Evolutionary conservation across 345 rosid genomes (phyloP).

Genomic region (Gossypium herbaceum): DNA sequence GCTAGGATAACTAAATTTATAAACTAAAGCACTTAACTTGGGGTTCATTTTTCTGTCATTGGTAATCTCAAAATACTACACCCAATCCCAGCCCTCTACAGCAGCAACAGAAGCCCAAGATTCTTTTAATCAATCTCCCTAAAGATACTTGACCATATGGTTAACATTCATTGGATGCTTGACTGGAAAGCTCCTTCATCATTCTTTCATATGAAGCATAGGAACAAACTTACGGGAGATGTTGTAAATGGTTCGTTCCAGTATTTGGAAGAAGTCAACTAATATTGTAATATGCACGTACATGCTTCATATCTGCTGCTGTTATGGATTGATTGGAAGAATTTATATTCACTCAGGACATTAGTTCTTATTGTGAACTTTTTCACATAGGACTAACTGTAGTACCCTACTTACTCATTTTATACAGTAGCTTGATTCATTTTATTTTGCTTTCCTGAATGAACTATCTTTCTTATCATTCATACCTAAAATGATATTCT

Average conservation of each 20-base stretch:
- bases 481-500: neutral
- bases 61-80: neutral
- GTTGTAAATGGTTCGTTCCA: neutral
- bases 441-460: neutral
- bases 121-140: neutral
- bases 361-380: conserved; percentile 10
- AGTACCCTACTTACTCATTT: neutral
- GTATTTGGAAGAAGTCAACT: neutral
- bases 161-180: neutral
- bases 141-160: neutral
- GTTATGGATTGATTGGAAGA: neutral
- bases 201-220: conserved; percentile 5
- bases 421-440: neutral
- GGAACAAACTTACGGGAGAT: neutral
- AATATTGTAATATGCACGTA: neutral
- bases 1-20: conserved; percentile 2
- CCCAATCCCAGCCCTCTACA: neutral
- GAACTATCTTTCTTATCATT: neutral
- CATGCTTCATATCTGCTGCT: neutral
- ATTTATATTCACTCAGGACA: neutral
- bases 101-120: neutral
- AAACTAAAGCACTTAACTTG: neutral
- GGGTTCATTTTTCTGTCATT: conserved; percentile 6
- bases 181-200: neutral
- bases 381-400: neutral